Percentiles rank a stretch among this genome's conserved stretches.
Evolutionary conservation across 2,329 filamentous ascomycete genomes (phyloP).

Genomic region (Volutella citrinella): DNA sequence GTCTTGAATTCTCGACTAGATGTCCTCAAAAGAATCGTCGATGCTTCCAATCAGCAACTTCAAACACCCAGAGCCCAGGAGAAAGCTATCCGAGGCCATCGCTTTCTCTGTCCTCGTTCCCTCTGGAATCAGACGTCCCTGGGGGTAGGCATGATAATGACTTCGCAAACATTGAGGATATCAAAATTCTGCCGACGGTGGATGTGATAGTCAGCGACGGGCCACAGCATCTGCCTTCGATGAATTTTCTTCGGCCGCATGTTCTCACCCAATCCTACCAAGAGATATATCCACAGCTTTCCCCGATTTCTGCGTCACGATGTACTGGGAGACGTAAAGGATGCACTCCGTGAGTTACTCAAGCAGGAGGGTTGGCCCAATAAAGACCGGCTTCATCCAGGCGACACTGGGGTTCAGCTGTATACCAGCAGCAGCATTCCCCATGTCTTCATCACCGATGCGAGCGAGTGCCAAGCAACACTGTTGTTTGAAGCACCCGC

Average conservation of each 20-base stretch:
- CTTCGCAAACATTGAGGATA: conserved; percentile 14
- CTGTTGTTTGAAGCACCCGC: background rate
- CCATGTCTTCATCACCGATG: background rate
- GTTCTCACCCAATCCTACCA: conserved; percentile 3
- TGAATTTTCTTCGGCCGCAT: conserved; percentile 5
- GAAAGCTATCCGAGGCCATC: no score
- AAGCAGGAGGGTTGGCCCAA: background rate
- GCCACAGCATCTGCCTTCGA: conserved; percentile 6
- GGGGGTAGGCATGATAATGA: conserved; percentile 12
- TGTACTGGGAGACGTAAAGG: conserved; percentile 4
- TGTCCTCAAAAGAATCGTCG: no score
- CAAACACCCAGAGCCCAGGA: no score
- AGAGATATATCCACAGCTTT: conserved; percentile 9
- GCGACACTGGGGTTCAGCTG: no score
- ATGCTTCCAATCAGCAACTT: no score
- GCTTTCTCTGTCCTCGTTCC: no score
- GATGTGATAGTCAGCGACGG: conserved; percentile 3
- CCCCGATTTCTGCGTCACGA: conserved; percentile 13
- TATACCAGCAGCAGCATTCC: background rate
- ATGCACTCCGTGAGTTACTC: conserved; percentile 3
- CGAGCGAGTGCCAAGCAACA: background rate
- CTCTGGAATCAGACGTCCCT: background rate
- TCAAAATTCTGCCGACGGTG: conserved; percentile 8
- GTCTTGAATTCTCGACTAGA: no score
- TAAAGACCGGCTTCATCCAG: no score